phyloP scores from a whole-genome alignment of 768 basidiomycete species.

The Auricularia auricula-judae region DNA sequence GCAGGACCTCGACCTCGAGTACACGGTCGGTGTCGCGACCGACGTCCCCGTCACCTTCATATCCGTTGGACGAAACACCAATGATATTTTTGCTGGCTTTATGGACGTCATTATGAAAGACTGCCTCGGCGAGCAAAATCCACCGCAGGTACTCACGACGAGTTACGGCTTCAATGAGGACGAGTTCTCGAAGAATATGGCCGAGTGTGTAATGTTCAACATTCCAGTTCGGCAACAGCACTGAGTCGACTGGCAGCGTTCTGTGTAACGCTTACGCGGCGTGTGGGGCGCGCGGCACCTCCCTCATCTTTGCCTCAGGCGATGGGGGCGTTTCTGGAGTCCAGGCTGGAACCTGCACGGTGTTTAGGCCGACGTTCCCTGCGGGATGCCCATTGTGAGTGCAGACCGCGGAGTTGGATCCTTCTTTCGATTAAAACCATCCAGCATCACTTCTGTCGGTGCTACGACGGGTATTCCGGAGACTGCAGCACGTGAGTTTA shows the following conservation, averaged over 20 bases:
- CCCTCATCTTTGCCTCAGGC: slow-evolving; percentile 12
- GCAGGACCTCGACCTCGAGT: slow-evolving; percentile 6
- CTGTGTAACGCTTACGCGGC: slow-evolving; percentile 18
- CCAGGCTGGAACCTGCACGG: slow-evolving; percentile 6
- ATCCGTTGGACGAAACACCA: slow-evolving; percentile 1
- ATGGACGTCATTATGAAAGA: slow-evolving; percentile 9
- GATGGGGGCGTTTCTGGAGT: slow-evolving; percentile 11
- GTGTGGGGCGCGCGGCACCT: slow-evolving; percentile 13
- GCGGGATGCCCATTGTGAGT: slow-evolving; percentile 10
- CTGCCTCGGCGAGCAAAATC: slow-evolving; percentile 5
- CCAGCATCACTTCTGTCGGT: background rate
- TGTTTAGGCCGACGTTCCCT: slow-evolving; percentile 11
- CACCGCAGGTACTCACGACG: slow-evolving; percentile 10
- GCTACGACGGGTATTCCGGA: background rate
- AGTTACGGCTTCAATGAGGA: slow-evolving; percentile 7
- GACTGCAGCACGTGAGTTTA: background rate
- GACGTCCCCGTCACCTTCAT: slow-evolving; percentile 5
- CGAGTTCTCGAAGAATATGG: slow-evolving; percentile 1
- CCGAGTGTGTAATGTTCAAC: slow-evolving; percentile 1
- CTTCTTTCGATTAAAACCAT: too few relatives aligned
- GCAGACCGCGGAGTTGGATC: background rate
- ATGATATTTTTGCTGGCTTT: slow-evolving; percentile 5
- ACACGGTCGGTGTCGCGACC: slow-evolving; percentile 3
- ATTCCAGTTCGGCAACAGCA: background rate
- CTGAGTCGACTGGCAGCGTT: background rate